Conservation (phyloP, 768 basidiomycete genomes). For the Podaxis sp. region DNA sequence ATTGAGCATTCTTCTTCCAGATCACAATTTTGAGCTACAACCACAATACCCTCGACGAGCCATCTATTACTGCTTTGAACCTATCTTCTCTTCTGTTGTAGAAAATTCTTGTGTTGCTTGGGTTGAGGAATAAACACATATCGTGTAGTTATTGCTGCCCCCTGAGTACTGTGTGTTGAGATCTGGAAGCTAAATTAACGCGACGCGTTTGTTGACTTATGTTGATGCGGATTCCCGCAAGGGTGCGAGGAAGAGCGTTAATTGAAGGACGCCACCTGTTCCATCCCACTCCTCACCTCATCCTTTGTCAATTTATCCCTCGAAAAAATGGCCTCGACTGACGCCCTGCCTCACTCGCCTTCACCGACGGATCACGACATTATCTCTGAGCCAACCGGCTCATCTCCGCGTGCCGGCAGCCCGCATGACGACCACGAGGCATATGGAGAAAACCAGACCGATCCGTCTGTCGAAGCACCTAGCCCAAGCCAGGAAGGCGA, state of each 20-base stretch:
- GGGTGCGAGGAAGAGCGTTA: neutral
- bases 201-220: conserved; percentile 33
- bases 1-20: conserved; percentile 46
- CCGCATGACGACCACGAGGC: conserved; percentile 14
- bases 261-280: neutral
- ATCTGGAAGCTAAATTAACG: conserved; percentile 8
- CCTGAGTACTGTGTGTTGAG: neutral
- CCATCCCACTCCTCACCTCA: neutral
- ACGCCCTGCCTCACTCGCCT: neutral
- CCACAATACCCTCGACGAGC: conserved; percentile 75
- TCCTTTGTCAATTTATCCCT: neutral
- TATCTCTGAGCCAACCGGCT: neutral
- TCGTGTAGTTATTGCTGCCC: neutral
- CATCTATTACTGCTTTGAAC: conserved; percentile 73
- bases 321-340: conserved; percentile 2
- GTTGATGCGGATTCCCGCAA: conserved; percentile 7
- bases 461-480: conserved; percentile 12
- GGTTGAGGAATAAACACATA: neutral
- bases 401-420: neutral
- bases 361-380: neutral
- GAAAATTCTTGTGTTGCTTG: neutral
- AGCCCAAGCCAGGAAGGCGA: conserved; percentile 11
- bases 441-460: neutral
- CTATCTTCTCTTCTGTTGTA: conserved; percentile 38
- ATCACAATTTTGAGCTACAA: conserved; percentile 83